Conservation (phyloP, 495 filamentous ascomycete species). For the Daldinia grandis region DNA sequence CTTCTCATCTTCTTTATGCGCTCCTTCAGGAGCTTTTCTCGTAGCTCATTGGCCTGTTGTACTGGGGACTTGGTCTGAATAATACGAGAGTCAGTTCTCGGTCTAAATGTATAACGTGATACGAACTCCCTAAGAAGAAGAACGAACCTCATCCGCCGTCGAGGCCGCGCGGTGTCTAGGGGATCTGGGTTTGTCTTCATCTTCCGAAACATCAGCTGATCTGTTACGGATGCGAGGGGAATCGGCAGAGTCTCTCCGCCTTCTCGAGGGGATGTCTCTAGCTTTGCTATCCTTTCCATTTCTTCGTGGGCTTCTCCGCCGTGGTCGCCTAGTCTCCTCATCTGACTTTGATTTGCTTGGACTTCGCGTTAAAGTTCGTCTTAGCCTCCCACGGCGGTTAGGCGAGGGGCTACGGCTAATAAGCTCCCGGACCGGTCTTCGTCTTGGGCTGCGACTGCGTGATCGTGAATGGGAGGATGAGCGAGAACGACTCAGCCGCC, state of each 20-base stretch:
- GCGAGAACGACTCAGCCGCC: constrained; percentile 52
- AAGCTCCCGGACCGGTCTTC: constrained; percentile 52
- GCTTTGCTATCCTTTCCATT: constrained; percentile 34
- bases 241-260: constrained; percentile 49
- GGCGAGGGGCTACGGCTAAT: constrained; percentile 54
- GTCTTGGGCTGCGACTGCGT: constrained; percentile 49
- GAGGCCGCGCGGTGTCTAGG: constrained; percentile 44
- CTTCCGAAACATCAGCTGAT: constrained; percentile 70
- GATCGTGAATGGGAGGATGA: constrained; percentile 58
- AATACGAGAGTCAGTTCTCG: constrained; percentile 43
- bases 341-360: constrained; percentile 50
- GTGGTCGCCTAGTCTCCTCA: constrained; percentile 44
- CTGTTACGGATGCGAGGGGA: constrained; percentile 53
- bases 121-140: constrained; percentile 46
- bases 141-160: constrained; percentile 53
- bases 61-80: constrained; percentile 54
- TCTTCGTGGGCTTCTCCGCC: constrained; percentile 33
- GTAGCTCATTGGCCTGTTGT: constrained; percentile 63
- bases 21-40: constrained; percentile 72
- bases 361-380: constrained; percentile 54
- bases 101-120: constrained; percentile 25
- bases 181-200: constrained; percentile 61
- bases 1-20: constrained; percentile 71
- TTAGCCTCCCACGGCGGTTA: constrained; percentile 48
- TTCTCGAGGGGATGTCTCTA: constrained; percentile 52